These are phyloP conservation scores for Arthromyces matolae DNA, from an alignment of 768 basidiomycete genomes.

Conservation along the genomic window DNA sequence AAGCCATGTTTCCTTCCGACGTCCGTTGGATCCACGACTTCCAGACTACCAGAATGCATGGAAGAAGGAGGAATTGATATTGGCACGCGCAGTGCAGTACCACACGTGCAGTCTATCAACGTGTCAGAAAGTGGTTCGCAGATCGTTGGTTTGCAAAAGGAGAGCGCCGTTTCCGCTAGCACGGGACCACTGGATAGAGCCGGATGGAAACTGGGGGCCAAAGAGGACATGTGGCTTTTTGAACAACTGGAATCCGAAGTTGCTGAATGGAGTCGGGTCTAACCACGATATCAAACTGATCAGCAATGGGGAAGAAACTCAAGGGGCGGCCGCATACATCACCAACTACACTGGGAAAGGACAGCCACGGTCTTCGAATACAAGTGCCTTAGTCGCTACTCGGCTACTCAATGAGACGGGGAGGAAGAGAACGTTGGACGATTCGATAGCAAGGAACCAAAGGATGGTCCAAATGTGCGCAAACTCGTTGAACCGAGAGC, in stretches of 20 bases:
- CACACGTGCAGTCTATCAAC: slow-evolving; percentile 26
- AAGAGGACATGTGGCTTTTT: slow-evolving; percentile 18
- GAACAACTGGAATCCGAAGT: slow-evolving; percentile 25
- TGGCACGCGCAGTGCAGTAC: slow-evolving; percentile 27
- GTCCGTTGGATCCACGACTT: slow-evolving; percentile 30
- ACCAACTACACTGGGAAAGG: slow-evolving; percentile 39
- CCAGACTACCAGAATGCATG: slow-evolving; percentile 18
- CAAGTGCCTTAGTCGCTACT: slow-evolving; percentile 34
- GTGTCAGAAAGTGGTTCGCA: slow-evolving; percentile 24
- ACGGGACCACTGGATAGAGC: slow-evolving; percentile 19
- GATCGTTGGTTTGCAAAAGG: slow-evolving; percentile 30
- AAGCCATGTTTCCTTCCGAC: slow-evolving; percentile 30
- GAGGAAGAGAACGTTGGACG: slow-evolving; percentile 2
- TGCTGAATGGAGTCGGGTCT: slow-evolving; percentile 19
- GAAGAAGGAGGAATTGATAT: slow-evolving; percentile 15
- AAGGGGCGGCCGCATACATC: slow-evolving; percentile 35
- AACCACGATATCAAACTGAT: slow-evolving; percentile 42
- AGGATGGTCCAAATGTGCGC: slow-evolving; percentile 25
- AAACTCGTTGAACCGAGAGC: slow-evolving; percentile 28
- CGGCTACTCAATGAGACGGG: slow-evolving; percentile 23
- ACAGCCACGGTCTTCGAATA: slow-evolving; percentile 30
- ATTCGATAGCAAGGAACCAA: too few species aligned
- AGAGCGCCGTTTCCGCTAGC: slow-evolving; percentile 26
- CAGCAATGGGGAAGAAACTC: slow-evolving; percentile 29
- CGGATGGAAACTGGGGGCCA: slow-evolving; percentile 27